phyloP scores from a whole-genome alignment of 2,329 filamentous ascomycete genomes.

The Sordariomycetes sp. region DNA sequence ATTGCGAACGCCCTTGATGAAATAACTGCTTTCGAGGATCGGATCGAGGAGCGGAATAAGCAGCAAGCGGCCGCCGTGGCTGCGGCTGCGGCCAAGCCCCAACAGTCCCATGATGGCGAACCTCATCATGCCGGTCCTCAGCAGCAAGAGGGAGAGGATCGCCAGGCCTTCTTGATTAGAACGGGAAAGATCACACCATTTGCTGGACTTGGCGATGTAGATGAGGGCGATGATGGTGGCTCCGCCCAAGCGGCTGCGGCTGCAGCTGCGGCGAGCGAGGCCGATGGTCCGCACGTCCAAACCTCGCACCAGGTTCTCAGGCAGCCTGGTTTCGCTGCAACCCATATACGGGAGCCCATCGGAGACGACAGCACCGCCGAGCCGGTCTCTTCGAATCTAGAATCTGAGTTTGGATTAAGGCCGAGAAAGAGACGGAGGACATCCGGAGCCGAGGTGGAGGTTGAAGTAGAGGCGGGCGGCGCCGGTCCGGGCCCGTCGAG shows the following conservation, averaged over 20 bases:
- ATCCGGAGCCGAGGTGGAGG: conserved; percentile 17
- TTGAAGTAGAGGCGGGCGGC: conserved; percentile 10
- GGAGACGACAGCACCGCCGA: neutral
- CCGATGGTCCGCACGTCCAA: conserved; percentile 17
- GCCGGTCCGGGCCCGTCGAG: neutral
- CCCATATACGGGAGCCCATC: neutral
- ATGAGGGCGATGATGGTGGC: conserved; percentile 58
- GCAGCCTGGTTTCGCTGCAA: conserved; percentile 55
- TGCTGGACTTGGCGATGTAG: conserved; percentile 56
- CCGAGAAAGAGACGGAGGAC: conserved; percentile 33
- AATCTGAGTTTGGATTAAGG: conserved; percentile 44
- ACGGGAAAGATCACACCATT: conserved; percentile 98
- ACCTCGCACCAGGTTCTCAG: conserved; percentile 63
- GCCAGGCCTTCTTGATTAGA: conserved; percentile 81
- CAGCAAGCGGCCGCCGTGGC: conserved; percentile 28
- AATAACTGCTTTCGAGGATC: conserved; percentile 66
- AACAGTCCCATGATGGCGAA: conserved; percentile 30
- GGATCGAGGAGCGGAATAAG: conserved; percentile 58
- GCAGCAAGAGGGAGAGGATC: conserved; percentile 52
- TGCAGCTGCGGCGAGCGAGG: conserved; percentile 16
- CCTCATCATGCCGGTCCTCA: conserved; percentile 40
- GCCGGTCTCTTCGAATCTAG: neutral
- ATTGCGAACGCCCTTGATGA: conserved; percentile 59
- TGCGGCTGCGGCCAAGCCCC: conserved; percentile 32
- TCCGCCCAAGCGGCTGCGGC: neutral